phyloP scores from a whole-genome alignment of 495 filamentous ascomycete genomes.

The Aspergillus panamensis region DNA sequence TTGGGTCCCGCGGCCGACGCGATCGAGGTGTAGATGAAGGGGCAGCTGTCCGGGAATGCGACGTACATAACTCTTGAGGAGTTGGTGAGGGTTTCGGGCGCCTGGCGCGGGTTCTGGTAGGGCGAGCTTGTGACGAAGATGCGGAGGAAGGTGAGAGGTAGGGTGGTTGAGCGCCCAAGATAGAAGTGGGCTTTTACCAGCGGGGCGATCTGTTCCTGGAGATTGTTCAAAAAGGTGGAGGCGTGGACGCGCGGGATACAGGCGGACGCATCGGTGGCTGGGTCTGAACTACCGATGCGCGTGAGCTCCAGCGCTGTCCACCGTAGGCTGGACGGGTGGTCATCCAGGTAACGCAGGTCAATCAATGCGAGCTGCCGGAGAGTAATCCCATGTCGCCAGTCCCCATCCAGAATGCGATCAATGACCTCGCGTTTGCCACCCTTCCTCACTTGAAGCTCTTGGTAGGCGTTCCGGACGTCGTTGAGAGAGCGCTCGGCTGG shows the following conservation, averaged over 20 bases:
- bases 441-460: slow-evolving; percentile 51
- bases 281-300: slow-evolving; percentile 30
- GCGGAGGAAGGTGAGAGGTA: slow-evolving; percentile 68
- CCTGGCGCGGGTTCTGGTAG: slow-evolving; percentile 53
- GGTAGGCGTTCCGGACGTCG: slow-evolving; percentile 61
- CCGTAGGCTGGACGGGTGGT: slow-evolving; percentile 65
- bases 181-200: slow-evolving; percentile 79
- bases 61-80: slow-evolving; percentile 66
- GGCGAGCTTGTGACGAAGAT: slow-evolving; percentile 72
- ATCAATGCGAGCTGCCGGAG: slow-evolving; percentile 78
- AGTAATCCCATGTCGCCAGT: slow-evolving; percentile 75
- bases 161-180: slow-evolving; percentile 56
- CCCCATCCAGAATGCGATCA: slow-evolving; percentile 72
- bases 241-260: slow-evolving; percentile 70
- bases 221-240: slow-evolving; percentile 65
- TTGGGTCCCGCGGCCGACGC: slow-evolving; percentile 35
- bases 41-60: slow-evolving; percentile 73
- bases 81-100: slow-evolving; percentile 42
- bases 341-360: slow-evolving; percentile 73
- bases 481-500: slow-evolving; percentile 57
- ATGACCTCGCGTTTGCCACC: slow-evolving; percentile 71
- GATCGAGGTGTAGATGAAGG: slow-evolving; percentile 70
- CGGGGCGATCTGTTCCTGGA: slow-evolving; percentile 68
- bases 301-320: slow-evolving; percentile 69
- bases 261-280: slow-evolving; percentile 39